Base-by-base conservation (phyloP, 805 yeast genomes). In the Metschnikowia noctiluminum region DNA sequence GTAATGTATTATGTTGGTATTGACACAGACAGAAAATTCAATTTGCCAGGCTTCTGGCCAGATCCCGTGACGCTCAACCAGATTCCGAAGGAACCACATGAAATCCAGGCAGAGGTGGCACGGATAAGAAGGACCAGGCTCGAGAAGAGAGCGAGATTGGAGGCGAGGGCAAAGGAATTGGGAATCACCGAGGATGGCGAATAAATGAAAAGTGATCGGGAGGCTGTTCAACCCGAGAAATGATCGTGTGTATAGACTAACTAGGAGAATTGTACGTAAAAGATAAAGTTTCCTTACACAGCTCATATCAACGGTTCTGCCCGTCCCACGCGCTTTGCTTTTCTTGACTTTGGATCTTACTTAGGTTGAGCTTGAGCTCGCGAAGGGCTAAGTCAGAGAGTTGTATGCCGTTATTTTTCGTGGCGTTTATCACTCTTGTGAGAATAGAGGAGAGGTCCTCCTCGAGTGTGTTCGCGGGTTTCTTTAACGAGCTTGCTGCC, bases 21-120 rank as follows among this genome's bases (percentile, higher is more conserved):
- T 36, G 91, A 91, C 59, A 86, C 97, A 1, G 96, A 91, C 65
- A 80, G 76, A 59, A 91, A 89, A 71, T 82, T 91, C 65, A 88
- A 89, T 62, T 84, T 90, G 42, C 95, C 96, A 8, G 96, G 96
- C 16, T 91, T 89, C 69, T 90, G 96, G 96, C 98, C 98, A 2
- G 97, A 90, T 65, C 97, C 97, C 38, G 86, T 87, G 38, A 86
- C 97, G 2, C 76, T 89, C 57, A 90, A 91, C 64, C 85, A 88
- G 68, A 84, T 91, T 34, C 98, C 98, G 2, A 91, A 90, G 61
- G 97, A 91, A 62, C 90, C 90, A 2, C 87, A 85, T 60, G 97
- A 91, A 63, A 89, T 91, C 51, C 85, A 88, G 63, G 92, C 94
- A 1, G 98, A 91, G 62, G 72, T 91, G 35, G 96, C 96, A 13